These are phyloP conservation scores for Apocynum venetum DNA, from an alignment of 257 asterid species.

Conservation along the genomic window DNA sequence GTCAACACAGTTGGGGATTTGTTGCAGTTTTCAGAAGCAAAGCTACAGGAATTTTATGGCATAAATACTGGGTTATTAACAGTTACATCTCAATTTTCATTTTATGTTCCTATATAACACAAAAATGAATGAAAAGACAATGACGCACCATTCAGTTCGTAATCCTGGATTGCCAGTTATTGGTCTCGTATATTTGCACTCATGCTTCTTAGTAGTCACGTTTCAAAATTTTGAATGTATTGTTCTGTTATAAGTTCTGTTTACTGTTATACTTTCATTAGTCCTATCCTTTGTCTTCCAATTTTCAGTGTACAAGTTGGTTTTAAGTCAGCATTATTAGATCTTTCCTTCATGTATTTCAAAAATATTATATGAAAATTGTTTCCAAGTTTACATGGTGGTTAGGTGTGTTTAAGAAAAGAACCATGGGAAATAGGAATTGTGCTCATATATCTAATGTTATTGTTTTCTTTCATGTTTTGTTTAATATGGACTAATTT, in stretches of 20 bases:
- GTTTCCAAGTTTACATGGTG: not conserved
- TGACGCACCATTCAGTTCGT: not conserved
- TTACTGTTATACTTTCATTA: not conserved
- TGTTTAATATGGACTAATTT: conserved; percentile 3
- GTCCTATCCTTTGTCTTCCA: not conserved
- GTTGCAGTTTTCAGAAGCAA: conserved; percentile 72
- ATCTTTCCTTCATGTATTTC: too few relatives aligned
- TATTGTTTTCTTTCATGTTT: not conserved
- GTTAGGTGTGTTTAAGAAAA: not conserved
- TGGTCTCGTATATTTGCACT: not conserved
- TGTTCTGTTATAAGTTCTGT: not conserved
- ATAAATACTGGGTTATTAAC: conserved; percentile 79
- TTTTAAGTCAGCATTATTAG: not conserved
- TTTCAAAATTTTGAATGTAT: not conserved
- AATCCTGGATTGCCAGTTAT: not conserved
- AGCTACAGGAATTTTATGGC: conserved; percentile 85
- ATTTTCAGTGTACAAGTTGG: not conserved
- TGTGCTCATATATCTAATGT: not conserved
- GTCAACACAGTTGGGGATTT: conserved; percentile 89
- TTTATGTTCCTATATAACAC: not conserved
- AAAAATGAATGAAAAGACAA: not conserved
- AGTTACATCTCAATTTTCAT: conserved; percentile 8
- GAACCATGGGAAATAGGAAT: not conserved
- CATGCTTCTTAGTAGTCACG: not conserved
- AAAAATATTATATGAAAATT: not conserved